Evolutionary conservation across 2,329 filamentous ascomycete species (phyloP).

Genomic region (Alternaria panax): DNA sequence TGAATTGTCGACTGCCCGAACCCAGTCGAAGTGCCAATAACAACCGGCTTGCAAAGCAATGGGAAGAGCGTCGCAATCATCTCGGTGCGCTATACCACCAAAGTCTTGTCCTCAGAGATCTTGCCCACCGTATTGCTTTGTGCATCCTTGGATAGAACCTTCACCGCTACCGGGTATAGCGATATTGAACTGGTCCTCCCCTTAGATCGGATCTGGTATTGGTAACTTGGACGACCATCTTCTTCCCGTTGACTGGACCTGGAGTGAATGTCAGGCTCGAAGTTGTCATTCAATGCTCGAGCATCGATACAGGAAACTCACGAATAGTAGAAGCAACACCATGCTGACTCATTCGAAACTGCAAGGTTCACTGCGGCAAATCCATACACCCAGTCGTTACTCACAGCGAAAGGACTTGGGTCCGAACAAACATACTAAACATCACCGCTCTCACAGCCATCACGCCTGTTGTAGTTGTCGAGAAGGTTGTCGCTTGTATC

Average conservation of each 20-base stretch:
- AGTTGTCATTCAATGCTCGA: constrained; percentile 5
- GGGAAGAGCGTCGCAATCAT: constrained; percentile 63
- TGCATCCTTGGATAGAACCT: constrained; percentile 50
- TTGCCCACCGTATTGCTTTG: constrained; percentile 55
- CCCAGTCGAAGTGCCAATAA: constrained; percentile 72
- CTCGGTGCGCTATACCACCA: constrained; percentile 62
- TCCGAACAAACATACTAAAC: constrained; percentile 63
- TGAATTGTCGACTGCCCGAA: constrained; percentile 65
- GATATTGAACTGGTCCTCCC: constrained; percentile 46
- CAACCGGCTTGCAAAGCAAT: constrained; percentile 63
- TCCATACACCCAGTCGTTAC: constrained; percentile 64
- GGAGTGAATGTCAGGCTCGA: constrained; percentile 63
- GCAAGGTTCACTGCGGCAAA: constrained; percentile 68
- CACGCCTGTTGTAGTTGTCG: constrained; percentile 52
- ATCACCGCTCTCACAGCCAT: constrained; percentile 59
- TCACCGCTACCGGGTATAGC: constrained; percentile 49
- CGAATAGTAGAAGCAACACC: constrained; percentile 73
- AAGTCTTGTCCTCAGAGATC: constrained; percentile 65
- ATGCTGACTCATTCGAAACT: constrained; percentile 61
- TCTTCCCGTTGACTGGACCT: constrained; percentile 64
- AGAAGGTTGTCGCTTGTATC: constrained; percentile 61
- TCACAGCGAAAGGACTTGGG: constrained; percentile 67
- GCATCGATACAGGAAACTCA: constrained; percentile 13
- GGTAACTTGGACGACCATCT: constrained; percentile 69
- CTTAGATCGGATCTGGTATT: constrained; percentile 60